Conservation (phyloP, 805 yeast genomes). For the Hanseniaspora lachancei region DNA sequence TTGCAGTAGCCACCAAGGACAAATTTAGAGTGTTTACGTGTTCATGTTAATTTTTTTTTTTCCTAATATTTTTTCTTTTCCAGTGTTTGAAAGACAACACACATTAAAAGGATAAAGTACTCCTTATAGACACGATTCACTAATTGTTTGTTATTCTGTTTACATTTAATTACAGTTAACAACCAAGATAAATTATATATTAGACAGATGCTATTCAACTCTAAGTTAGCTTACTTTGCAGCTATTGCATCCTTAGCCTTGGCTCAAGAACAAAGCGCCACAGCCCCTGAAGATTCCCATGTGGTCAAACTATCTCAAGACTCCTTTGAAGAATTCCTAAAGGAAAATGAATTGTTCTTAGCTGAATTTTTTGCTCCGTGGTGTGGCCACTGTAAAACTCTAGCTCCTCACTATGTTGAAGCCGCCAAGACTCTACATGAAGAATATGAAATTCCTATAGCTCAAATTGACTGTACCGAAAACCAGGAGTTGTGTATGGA, state of each 20-base stretch:
- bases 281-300: conserved; percentile 71
- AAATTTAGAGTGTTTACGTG: background rate
- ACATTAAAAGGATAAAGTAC: background rate
- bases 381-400: conserved; percentile 91
- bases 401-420: conserved; percentile 65
- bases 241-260: conserved; percentile 18
- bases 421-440: conserved; percentile 65
- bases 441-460: conserved; percentile 53
- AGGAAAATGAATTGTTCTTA: conserved; percentile 61
- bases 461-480: conserved; percentile 76
- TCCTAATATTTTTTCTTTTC: background rate
- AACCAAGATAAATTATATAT: background rate
- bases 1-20: background rate
- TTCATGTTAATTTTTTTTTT: background rate
- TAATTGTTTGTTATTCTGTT: too few species aligned
- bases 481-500: conserved; percentile 57
- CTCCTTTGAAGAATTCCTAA: conserved; percentile 52
- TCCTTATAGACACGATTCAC: background rate
- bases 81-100: background rate
- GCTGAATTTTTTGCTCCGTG: conserved; percentile 91
- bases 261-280: conserved; percentile 38
- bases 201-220: background rate
- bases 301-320: conserved; percentile 66
- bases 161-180: too few species aligned
- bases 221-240: conserved; percentile 13